These are phyloP conservation scores for Hypoxylon sp. DNA, from an alignment of 2,329 filamentous ascomycete genomes.

Conservation along the genomic window DNA sequence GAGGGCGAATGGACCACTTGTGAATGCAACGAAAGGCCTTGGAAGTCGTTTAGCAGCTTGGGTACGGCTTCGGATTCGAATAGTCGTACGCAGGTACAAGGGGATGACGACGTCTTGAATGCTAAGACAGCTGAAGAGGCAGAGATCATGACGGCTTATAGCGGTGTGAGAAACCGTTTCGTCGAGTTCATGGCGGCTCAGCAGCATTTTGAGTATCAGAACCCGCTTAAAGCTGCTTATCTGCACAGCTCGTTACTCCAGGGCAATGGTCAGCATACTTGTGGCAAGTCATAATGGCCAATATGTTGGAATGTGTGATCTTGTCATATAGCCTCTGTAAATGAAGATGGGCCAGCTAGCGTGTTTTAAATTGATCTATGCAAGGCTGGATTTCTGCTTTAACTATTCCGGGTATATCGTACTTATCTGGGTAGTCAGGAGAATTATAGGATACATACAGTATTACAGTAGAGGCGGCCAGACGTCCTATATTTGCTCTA, in stretches of 20 bases:
- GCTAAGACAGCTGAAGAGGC: constrained; percentile 32
- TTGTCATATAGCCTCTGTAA: neutral
- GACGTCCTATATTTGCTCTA: neutral
- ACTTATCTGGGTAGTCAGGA: too few relatives aligned
- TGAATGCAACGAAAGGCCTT: constrained; percentile 48
- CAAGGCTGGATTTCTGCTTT: neutral
- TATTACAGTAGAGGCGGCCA: neutral
- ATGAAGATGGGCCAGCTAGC: neutral
- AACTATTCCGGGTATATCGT: too few relatives aligned
- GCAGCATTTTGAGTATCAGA: constrained; percentile 17
- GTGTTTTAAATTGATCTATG: neutral
- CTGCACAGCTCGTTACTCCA: neutral
- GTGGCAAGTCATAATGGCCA: neutral
- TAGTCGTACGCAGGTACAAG: neutral
- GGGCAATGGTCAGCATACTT: constrained; percentile 1
- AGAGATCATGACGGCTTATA: constrained; percentile 26
- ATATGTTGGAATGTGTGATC: neutral
- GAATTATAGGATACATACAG: neutral
- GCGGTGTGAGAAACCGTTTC: constrained; percentile 25
- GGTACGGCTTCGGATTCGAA: neutral
- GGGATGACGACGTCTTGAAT: neutral
- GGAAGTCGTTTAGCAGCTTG: constrained; percentile 37
- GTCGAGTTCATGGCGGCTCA: constrained; percentile 10
- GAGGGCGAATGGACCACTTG: constrained; percentile 47
- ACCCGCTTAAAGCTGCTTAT: constrained; percentile 18